Evolutionary conservation across 495 filamentous ascomycete species (phyloP).

Genomic region (Schizothecium vesticola): DNA sequence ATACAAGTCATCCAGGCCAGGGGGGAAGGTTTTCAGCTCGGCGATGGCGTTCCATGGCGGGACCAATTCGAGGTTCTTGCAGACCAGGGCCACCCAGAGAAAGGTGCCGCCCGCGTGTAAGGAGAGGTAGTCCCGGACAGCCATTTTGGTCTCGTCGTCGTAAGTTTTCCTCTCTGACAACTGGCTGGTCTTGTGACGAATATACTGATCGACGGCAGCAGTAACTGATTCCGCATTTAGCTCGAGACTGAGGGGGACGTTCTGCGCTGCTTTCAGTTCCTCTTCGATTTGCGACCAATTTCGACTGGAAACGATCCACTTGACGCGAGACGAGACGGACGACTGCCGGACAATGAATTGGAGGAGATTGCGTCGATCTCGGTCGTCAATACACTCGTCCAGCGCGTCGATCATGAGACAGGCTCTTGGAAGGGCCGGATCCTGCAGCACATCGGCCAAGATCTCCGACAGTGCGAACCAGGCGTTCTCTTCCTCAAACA

Average conservation of each 20-base stretch:
- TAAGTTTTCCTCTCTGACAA: background rate
- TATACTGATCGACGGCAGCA: conserved; percentile 28
- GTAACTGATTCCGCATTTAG: conserved; percentile 17
- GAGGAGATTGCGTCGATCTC: conserved; percentile 29
- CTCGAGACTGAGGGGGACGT: conserved; percentile 28
- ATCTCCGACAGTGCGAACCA: conserved; percentile 27
- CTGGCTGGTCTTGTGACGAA: conserved; percentile 23
- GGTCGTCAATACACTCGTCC: conserved; percentile 39
- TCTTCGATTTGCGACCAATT: conserved; percentile 26
- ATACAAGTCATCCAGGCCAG: conserved; percentile 20
- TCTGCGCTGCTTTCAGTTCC: conserved; percentile 16
- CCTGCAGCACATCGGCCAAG: conserved; percentile 30
- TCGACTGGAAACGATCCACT: conserved; percentile 35
- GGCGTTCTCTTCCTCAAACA: too few relatives aligned
- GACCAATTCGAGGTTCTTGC: background rate
- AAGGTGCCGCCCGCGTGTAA: conserved; percentile 15
- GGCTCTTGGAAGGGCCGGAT: conserved; percentile 19
- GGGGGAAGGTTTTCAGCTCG: conserved; percentile 19
- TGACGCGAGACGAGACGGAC: conserved; percentile 19
- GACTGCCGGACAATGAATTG: conserved; percentile 25
- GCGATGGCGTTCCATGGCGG: background rate
- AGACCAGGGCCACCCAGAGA: conserved; percentile 7
- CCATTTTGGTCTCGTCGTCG: background rate
- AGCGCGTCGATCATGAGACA: conserved; percentile 46
- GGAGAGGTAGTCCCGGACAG: conserved; percentile 21